Conservation (phyloP, 768 basidiomycete species). For the Coprinopsis strossmayeri region DNA sequence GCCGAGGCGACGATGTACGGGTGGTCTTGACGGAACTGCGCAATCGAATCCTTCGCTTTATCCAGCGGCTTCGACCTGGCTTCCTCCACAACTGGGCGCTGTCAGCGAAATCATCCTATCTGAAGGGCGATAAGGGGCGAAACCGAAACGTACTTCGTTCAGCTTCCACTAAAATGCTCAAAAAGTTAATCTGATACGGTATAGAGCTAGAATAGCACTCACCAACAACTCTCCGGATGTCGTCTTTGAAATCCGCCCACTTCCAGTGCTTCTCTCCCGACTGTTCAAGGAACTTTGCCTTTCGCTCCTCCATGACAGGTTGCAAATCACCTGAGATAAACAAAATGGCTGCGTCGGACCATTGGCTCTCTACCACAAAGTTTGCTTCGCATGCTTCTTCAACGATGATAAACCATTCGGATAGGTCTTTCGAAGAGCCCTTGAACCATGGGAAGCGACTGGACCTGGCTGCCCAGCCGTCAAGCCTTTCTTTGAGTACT, state of each 20-base stretch:
- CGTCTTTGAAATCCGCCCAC: conserved; percentile 5
- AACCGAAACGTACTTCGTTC: conserved; percentile 1
- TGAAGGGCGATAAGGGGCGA: not conserved
- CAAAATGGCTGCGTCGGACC: not conserved
- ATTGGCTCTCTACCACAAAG: not conserved
- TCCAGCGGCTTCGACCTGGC: not conserved
- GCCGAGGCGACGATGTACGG: conserved; percentile 22
- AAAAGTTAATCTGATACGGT: not conserved
- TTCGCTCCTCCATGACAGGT: conserved; percentile 1
- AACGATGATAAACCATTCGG: conserved; percentile 5
- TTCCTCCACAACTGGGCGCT: not conserved
- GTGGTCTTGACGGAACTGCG: conserved; percentile 9
- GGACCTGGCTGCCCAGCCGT: not conserved
- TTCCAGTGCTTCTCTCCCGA: not conserved
- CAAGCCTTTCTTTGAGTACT: not conserved
- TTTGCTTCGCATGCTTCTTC: conserved; percentile 4
- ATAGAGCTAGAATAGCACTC: not conserved
- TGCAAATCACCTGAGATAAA: conserved; percentile 2
- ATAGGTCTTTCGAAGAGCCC: conserved; percentile 1
- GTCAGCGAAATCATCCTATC: not conserved
- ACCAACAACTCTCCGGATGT: conserved; percentile 2
- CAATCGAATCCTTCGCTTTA: conserved; percentile 5
- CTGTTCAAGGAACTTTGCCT: conserved; percentile 1
- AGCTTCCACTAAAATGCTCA: not conserved
- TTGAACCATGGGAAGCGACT: not conserved